Evolutionary conservation across 2,329 filamentous ascomycete species (phyloP).

Genomic region (Monosporascus cannonballus): DNA sequence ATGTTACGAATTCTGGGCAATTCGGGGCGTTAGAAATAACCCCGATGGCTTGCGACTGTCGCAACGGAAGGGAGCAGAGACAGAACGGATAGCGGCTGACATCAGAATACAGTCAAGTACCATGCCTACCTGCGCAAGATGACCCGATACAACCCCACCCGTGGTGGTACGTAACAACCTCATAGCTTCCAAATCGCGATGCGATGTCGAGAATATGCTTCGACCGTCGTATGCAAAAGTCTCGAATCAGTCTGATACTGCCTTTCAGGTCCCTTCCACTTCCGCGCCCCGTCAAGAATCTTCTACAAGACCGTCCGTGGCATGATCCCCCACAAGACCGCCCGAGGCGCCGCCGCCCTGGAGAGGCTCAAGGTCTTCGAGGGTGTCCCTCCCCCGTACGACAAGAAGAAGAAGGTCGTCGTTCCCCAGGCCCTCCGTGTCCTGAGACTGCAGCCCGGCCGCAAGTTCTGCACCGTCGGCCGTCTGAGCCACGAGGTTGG

Average conservation of each 20-base stretch:
- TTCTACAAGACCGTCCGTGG: slow-evolving; percentile 99
- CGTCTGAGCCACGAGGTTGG: slow-evolving; percentile 98
- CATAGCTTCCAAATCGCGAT: slow-evolving; percentile 8
- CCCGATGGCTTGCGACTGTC: slow-evolving; percentile 8
- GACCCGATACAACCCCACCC: slow-evolving; percentile 98
- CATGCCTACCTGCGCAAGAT: slow-evolving; percentile 99
- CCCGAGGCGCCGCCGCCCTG: slow-evolving; percentile 90
- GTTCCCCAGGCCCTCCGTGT: slow-evolving; percentile 97
- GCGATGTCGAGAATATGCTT: slow-evolving; percentile 5
- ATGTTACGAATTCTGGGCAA: neutral
- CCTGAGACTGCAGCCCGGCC: slow-evolving; percentile 93
- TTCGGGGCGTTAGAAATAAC: slow-evolving; percentile 1
- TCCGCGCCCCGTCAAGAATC: slow-evolving; percentile 97
- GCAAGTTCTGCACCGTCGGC: slow-evolving; percentile 99
- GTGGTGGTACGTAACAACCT: slow-evolving; percentile 67
- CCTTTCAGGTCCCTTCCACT: slow-evolving; percentile 88
- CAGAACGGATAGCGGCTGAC: slow-evolving; percentile 36
- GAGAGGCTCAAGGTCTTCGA: slow-evolving; percentile 99
- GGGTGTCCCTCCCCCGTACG: slow-evolving; percentile 97
- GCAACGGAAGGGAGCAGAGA: neutral
- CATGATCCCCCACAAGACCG: slow-evolving; percentile 99
- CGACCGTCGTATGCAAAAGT: neutral
- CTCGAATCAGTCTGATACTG: slow-evolving; percentile 23
- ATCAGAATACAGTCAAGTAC: slow-evolving; percentile 85
- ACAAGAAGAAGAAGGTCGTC: slow-evolving; percentile 99